Base-by-base conservation (phyloP, 306 rosid species). In the Medicago ruthenica region DNA sequence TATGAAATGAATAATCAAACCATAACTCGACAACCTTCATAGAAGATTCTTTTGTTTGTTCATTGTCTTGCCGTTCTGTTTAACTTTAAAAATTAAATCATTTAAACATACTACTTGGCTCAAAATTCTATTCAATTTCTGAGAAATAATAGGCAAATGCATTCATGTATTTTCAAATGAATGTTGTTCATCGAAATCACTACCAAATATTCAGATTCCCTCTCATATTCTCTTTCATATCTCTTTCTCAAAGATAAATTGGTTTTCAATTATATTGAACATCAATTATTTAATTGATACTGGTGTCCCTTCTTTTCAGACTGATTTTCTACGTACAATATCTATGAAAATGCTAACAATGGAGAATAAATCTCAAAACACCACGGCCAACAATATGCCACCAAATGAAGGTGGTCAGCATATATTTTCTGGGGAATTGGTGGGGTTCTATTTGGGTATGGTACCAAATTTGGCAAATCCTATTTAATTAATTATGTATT, bases 301-400 rank as follows among this genome's bases (percentile, higher is more conserved):
- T 39, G 16, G 27, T 74, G 47, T 51, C 66, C 59, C 21, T 20
- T 48, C 13, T 65, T 81, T 75, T 58, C 82, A 85, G 88, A 18
- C 76, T 57, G 86, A 85, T 78, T 85, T 81, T 75, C 69, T 85
- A 13, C 70, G 74, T 51, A 75, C 71, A 79, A 85, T 85, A 58
- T 71, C 83, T 51, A 6, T 71, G 79, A 82, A 75, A 73, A 85
- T 85, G 85, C 77, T 81, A 24, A 74, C 81, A 12, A 85, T 85
- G 95, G 97, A 89, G 77, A 78, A 22, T 17, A 89, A 77, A 80
- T 80, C 93, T 61, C 91, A 85, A 85, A 82, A 37, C 39, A 11
- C 85, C 13, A 41, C 73, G 59, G 76, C 76, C 47, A 88, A 27
- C 77, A 65, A 21, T 73, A 83, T 73, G 82, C 22, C 81, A 51